These are phyloP conservation scores for Cymodocea nodosa DNA, from an alignment of 116 monocot species.

Conservation along the genomic window DNA sequence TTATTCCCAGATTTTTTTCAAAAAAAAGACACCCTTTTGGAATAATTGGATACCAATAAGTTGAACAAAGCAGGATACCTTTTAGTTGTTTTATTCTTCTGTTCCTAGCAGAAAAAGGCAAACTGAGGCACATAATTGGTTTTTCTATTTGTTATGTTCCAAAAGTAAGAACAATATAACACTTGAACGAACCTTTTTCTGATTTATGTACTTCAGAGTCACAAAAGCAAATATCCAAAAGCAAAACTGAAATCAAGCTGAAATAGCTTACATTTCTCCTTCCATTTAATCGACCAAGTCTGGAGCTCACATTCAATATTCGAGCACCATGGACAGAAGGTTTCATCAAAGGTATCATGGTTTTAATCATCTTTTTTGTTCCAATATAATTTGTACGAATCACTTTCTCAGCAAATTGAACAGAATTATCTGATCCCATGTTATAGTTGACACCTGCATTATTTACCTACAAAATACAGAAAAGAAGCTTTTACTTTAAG, in stretches of 20 bases:
- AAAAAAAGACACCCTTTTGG: no score
- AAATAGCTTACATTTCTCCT: constrained; percentile 57
- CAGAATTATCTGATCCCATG: constrained; percentile 56
- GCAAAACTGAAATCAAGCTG: not conserved
- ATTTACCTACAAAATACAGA: constrained; percentile 44
- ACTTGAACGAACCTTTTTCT: no score
- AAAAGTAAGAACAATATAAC: not conserved
- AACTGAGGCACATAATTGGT: no score
- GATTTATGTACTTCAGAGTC: not conserved
- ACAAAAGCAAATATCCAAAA: not conserved
- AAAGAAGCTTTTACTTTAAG: not conserved
- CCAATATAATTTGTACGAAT: constrained; percentile 73
- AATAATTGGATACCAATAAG: no score
- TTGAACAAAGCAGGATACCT: no score
- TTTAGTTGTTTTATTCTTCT: no score
- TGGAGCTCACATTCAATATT: constrained; percentile 86
- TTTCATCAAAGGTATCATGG: constrained; percentile 67
- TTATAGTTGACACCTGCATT: constrained; percentile 92
- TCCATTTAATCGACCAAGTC: constrained; percentile 72
- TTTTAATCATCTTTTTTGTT: constrained; percentile 58
- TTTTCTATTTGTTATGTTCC: no score
- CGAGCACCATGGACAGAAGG: constrained; percentile 54
- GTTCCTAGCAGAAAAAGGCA: no score
- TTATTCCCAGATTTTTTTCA: no score
- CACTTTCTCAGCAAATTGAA: constrained; percentile 64